phyloP scores from a whole-genome alignment of 768 basidiomycete genomes.

The Naganishia vaughanmartiniae region DNA sequence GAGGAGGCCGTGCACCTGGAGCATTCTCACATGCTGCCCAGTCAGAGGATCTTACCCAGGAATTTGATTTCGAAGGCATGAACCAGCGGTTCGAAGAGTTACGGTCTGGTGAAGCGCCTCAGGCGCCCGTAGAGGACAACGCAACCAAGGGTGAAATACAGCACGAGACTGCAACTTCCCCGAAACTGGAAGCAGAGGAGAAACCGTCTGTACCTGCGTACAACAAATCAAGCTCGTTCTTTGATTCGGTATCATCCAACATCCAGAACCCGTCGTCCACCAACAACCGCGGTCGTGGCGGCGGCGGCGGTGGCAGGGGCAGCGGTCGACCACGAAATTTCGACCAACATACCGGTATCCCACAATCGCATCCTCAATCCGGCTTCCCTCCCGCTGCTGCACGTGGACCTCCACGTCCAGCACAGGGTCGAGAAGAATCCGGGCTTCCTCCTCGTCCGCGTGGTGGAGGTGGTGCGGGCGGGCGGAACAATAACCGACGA shows the following conservation, averaged over 20 bases:
- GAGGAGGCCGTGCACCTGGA: conserved; percentile 11
- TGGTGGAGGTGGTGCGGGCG: not conserved
- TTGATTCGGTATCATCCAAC: conserved; percentile 32
- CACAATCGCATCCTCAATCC: not conserved
- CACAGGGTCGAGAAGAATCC: not conserved
- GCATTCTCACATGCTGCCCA: conserved; percentile 8
- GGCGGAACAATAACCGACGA: not conserved
- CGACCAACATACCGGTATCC: not conserved
- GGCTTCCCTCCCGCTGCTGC: not conserved
- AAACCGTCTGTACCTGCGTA: conserved; percentile 21
- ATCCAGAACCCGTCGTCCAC: conserved; percentile 4
- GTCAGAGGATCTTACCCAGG: conserved; percentile 17
- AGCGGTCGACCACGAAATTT: not conserved
- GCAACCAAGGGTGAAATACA: conserved; percentile 1
- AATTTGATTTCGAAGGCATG: conserved; percentile 34
- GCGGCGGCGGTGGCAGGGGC: not conserved
- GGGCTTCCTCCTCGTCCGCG: not conserved
- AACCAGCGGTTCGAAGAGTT: conserved; percentile 28
- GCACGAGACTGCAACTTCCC: not conserved
- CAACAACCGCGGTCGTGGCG: not conserved
- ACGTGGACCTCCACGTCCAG: not conserved
- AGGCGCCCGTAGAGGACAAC: not conserved
- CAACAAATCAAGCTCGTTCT: conserved; percentile 34
- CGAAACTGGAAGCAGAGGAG: not conserved
- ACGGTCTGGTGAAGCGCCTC: conserved; percentile 5